Evolutionary conservation across 768 basidiomycete species (phyloP).

Genomic region (Hericium erinaceus): DNA sequence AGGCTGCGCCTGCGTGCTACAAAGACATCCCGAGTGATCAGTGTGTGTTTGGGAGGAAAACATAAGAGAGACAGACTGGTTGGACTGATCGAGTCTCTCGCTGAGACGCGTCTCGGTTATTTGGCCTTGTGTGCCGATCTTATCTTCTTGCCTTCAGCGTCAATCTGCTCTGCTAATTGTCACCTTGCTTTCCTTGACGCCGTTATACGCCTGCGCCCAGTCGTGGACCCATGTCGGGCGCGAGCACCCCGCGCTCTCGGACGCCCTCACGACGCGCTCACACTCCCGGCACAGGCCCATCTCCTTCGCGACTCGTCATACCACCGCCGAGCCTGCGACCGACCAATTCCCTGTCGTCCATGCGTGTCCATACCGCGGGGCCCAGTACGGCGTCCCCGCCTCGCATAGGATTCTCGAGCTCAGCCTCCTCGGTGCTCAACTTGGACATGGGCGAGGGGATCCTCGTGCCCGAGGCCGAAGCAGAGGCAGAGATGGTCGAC

Average conservation of each 20-base stretch:
- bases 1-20: neutral
- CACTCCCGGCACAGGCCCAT: slow-evolving; percentile 27
- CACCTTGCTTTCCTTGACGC: too few relatives aligned
- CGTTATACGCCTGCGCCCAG: too few relatives aligned
- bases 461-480: slow-evolving; percentile 60
- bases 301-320: slow-evolving; percentile 46
- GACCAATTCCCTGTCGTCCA: slow-evolving; percentile 45
- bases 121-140: neutral
- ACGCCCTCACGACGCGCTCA: slow-evolving; percentile 27
- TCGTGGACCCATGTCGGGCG: too few relatives aligned
- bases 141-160: neutral
- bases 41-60: neutral
- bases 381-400: neutral
- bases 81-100: neutral
- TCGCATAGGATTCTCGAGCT: slow-evolving; percentile 19
- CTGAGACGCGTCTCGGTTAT: neutral
- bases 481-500: slow-evolving; percentile 45
- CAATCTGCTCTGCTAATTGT: neutral
- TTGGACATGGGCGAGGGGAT: slow-evolving; percentile 60
- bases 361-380: slow-evolving; percentile 36
- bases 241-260: neutral
- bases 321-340: slow-evolving; percentile 43
- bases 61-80: neutral
- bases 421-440: slow-evolving; percentile 63
- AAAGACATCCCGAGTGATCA: neutral